Percentiles rank a stretch among this genome's conserved stretches.
Conservation (phyloP, 331 rosid species). For the Cydonia oblonga region DNA sequence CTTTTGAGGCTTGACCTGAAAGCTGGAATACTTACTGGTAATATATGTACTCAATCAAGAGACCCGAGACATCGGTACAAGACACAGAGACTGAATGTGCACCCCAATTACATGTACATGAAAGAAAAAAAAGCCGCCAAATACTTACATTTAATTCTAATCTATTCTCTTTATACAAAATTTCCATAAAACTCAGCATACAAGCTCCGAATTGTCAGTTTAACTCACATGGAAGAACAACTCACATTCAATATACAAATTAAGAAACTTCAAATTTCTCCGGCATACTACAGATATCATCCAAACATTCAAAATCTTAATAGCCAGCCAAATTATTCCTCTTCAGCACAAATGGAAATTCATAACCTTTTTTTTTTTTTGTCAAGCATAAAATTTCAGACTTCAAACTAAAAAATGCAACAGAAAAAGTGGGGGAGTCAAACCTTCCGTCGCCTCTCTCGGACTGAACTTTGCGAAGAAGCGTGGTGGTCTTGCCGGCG, state of each 20-base stretch:
- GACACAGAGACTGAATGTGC: not conserved
- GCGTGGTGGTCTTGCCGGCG: slow-evolving; percentile 89
- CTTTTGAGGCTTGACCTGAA: slow-evolving; percentile 48
- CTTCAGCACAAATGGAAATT: not conserved
- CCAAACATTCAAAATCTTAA: not conserved
- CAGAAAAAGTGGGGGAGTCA: not conserved
- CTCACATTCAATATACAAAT: not conserved
- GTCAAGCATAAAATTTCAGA: not conserved
- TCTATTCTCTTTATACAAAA: not conserved
- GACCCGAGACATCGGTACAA: slow-evolving; percentile 19
- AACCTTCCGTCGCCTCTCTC: slow-evolving; percentile 70
- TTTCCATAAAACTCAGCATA: not conserved
- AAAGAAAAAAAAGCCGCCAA: too few relatives aligned
- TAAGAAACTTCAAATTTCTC: not conserved
- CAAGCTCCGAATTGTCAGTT: not conserved
- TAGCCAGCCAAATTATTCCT: not conserved
- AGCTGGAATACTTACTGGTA: slow-evolving; percentile 48
- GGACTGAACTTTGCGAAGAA: slow-evolving; percentile 64
- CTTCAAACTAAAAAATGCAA: not conserved
- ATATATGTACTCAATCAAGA: slow-evolving; percentile 11
- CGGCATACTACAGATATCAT: too few relatives aligned
- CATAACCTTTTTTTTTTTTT: too few relatives aligned
- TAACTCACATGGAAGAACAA: not conserved
- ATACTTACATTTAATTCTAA: not conserved
- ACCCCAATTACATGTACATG: not conserved